phyloP scores from a whole-genome alignment of 1,139 yeast genomes.

The Taphrina confusa region DNA sequence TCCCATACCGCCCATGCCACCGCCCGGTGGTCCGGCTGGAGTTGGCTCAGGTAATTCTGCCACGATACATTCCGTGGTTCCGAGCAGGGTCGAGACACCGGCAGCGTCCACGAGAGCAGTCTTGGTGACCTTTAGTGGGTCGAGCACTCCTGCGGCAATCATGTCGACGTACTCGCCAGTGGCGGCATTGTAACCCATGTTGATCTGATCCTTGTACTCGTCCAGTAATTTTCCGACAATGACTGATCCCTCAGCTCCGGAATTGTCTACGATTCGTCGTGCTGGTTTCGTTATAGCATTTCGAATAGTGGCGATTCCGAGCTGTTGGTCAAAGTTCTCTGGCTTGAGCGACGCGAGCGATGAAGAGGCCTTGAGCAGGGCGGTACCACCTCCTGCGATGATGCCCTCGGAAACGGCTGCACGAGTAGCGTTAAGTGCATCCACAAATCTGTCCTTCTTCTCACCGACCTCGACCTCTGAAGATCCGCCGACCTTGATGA shows the following conservation, averaged over 20 bases:
- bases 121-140: conserved; percentile 98
- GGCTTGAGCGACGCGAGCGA: conserved; percentile 76
- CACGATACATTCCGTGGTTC: conserved; percentile 98
- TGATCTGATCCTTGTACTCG: conserved; percentile 81
- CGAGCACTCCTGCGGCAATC: conserved; percentile 97
- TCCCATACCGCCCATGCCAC: conserved; percentile 59
- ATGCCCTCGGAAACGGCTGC: conserved; percentile 99
- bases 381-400: conserved; percentile 99
- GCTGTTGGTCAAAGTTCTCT: conserved; percentile 93
- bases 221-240: conserved; percentile 89
- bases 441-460: conserved; percentile 99
- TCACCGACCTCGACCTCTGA: conserved; percentile 99
- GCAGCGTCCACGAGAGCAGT: conserved; percentile 96
- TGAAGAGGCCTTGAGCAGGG: conserved; percentile 90
- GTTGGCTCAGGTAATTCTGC: conserved; percentile 93
- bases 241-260: conserved; percentile 98
- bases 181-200: conserved; percentile 90
- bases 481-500: conserved; percentile 95
- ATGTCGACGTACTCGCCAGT: conserved; percentile 93
- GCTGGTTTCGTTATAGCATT: conserved; percentile 98
- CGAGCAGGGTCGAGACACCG: conserved; percentile 96
- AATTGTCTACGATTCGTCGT: conserved; percentile 93
- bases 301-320: conserved; percentile 94
- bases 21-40: conserved; percentile 60
- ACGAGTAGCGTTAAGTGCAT: conserved; percentile 97